Percentiles rank a stretch among this genome's conserved stretches.
Conservation (phyloP, 2,329 filamentous ascomycete species). For the Talaromyces atroroseus region DNA sequence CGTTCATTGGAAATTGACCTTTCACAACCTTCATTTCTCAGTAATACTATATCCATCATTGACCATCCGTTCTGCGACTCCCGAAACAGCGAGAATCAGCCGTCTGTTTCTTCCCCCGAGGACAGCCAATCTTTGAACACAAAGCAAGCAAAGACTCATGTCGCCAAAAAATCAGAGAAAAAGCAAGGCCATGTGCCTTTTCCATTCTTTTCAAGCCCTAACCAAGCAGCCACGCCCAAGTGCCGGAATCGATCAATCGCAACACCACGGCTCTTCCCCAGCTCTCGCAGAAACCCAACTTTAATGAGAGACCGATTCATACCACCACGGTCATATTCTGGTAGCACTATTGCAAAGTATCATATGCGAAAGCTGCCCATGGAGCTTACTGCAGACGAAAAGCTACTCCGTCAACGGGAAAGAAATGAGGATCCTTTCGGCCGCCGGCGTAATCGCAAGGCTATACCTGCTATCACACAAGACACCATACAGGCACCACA, state of each 20-base stretch:
- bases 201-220: neutral
- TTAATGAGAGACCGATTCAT: conserved; percentile 53
- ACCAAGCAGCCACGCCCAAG: neutral
- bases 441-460: conserved; percentile 29
- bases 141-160: neutral
- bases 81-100: neutral
- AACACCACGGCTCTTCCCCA: neutral
- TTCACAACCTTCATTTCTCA: conserved; percentile 8
- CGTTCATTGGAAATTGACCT: conserved; percentile 11
- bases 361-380: conserved; percentile 46
- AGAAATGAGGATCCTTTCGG: conserved; percentile 50
- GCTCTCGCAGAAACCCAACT: neutral
- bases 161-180: neutral
- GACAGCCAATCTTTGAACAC: neutral
- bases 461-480: conserved; percentile 11
- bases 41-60: neutral
- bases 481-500: conserved; percentile 21
- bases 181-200: neutral
- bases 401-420: conserved; percentile 39
- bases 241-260: neutral
- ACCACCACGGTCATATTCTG: conserved; percentile 39
- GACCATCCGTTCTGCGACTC: neutral
- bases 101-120: neutral
- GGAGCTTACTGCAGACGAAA: conserved; percentile 45
- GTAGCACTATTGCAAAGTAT: conserved; percentile 45